Percentiles rank a stretch among this genome's conserved stretches.
phyloP scores from a whole-genome alignment of 2,329 filamentous ascomycete species.

The Neophaeococcomyces mojaviensis region DNA sequence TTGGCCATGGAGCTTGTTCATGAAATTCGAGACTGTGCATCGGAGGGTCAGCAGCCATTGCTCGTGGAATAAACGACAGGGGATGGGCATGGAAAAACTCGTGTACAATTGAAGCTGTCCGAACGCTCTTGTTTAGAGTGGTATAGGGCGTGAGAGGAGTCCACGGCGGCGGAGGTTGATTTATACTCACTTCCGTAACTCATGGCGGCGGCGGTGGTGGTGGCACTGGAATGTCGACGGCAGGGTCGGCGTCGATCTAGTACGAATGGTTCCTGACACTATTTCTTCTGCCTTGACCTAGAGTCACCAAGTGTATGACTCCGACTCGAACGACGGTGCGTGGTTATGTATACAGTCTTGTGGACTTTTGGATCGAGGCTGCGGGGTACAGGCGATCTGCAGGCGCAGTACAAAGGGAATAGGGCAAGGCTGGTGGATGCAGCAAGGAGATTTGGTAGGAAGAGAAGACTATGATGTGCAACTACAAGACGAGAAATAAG shows the following conservation, averaged over 20 bases:
- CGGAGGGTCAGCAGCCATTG: conserved; percentile 12
- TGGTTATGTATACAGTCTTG: no score
- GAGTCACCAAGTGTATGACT: no score
- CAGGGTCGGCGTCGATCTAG: no score
- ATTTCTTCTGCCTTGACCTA: no score
- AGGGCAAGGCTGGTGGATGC: no score
- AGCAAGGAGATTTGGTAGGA: no score
- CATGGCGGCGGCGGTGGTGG: background rate
- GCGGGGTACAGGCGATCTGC: background rate
- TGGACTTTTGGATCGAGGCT: background rate
- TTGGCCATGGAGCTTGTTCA: conserved; percentile 93
- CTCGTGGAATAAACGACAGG: background rate
- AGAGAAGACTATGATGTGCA: background rate
- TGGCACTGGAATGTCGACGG: no score
- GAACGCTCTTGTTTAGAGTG: background rate
- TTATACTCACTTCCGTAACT: conserved; percentile 4
- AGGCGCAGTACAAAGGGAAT: no score
- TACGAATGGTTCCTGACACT: no score
- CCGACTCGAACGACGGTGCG: no score
- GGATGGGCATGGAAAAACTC: background rate
- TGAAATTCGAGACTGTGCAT: conserved; percentile 69
- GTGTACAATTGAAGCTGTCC: background rate
- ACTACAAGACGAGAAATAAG: background rate
- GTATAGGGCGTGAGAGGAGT: no score
- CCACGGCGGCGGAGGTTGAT: no score